Evolutionary conservation across 2,329 filamentous ascomycete genomes (phyloP).

Genomic region (Neonectria hederae): DNA sequence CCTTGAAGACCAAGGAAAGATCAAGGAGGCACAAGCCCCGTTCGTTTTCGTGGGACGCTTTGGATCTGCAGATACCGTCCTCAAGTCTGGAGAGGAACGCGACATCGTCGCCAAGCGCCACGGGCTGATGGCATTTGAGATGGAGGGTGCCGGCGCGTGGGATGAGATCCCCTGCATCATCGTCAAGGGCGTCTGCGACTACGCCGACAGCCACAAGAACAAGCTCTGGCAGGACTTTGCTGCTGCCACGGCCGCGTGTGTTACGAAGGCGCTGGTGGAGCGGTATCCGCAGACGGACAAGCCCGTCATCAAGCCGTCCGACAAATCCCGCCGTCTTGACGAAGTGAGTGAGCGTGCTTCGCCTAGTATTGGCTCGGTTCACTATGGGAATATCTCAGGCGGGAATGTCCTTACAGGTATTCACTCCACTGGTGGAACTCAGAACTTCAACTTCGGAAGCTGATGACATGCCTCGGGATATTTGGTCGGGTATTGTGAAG

Average conservation of each 20-base stretch:
- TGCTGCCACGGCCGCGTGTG: constrained; percentile 9
- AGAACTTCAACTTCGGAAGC: background rate
- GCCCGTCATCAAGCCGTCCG: background rate
- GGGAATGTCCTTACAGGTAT: background rate
- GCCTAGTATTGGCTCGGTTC: background rate
- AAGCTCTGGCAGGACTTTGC: constrained; percentile 15
- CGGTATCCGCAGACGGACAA: background rate
- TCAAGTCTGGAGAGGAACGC: constrained; percentile 46
- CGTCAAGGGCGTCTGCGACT: constrained; percentile 8
- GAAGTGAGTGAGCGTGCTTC: background rate
- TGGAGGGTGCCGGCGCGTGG: constrained; percentile 8
- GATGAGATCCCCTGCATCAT: constrained; percentile 6
- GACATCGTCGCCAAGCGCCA: background rate
- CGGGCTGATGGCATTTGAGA: constrained; percentile 5
- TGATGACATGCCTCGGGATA: accelerated
- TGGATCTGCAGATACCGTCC: constrained; percentile 50
- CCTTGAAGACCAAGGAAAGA: background rate
- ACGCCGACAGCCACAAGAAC: constrained; percentile 13
- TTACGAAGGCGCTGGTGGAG: background rate
- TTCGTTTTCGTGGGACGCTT: constrained; percentile 49
- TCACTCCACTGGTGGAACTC: background rate
- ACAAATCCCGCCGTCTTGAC: background rate
- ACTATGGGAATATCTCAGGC: background rate
- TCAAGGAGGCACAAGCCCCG: constrained; percentile 1
- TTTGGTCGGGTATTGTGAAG: background rate